phyloP scores from a whole-genome alignment of 768 basidiomycete species.

The Tylopilus rubrobrunneus region DNA sequence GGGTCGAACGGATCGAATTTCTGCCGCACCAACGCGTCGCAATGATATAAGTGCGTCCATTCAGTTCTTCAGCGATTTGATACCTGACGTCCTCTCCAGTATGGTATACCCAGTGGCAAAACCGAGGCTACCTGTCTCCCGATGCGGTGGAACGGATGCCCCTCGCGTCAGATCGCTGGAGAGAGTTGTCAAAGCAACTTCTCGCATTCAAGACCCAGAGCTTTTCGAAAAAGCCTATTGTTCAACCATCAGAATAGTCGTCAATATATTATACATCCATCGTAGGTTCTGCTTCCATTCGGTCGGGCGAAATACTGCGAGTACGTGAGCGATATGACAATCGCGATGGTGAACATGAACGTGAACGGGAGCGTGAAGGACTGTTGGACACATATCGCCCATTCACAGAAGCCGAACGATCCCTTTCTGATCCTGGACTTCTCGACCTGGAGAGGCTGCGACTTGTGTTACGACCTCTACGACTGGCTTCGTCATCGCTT shows the following conservation, averaged over 20 bases:
- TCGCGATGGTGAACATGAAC: slow-evolving; percentile 34
- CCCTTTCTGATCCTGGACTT: slow-evolving; percentile 21
- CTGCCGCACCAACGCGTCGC: slow-evolving; percentile 82
- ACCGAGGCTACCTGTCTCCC: slow-evolving; percentile 72
- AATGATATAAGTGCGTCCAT: slow-evolving; percentile 70
- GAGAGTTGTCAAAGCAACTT: slow-evolving; percentile 56
- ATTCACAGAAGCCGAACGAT: slow-evolving; percentile 40
- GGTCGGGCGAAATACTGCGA: slow-evolving; percentile 55
- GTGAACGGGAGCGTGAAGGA: slow-evolving; percentile 37
- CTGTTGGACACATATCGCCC: slow-evolving; percentile 65
- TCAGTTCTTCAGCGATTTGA: background rate
- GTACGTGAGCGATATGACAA: slow-evolving; percentile 51
- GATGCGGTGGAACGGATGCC: slow-evolving; percentile 57
- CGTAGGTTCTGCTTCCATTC: slow-evolving; percentile 41
- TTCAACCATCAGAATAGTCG: slow-evolving; percentile 12
- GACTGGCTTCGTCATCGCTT: slow-evolving; percentile 47
- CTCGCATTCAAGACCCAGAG: slow-evolving; percentile 43
- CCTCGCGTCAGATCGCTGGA: slow-evolving; percentile 69
- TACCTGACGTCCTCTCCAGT: slow-evolving; percentile 37
- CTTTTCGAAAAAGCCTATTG: slow-evolving; percentile 27
- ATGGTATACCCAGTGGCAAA: slow-evolving; percentile 72
- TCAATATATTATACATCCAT: slow-evolving; percentile 13
- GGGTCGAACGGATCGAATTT: slow-evolving; percentile 61
- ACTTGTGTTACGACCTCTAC: slow-evolving; percentile 36
- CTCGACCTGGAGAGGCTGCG: slow-evolving; percentile 24